Evolutionary conservation across 2,329 filamentous ascomycete genomes (phyloP), one percentile per base, ranked within the genome.

Genomic region (Exophiala sideris): DNA sequence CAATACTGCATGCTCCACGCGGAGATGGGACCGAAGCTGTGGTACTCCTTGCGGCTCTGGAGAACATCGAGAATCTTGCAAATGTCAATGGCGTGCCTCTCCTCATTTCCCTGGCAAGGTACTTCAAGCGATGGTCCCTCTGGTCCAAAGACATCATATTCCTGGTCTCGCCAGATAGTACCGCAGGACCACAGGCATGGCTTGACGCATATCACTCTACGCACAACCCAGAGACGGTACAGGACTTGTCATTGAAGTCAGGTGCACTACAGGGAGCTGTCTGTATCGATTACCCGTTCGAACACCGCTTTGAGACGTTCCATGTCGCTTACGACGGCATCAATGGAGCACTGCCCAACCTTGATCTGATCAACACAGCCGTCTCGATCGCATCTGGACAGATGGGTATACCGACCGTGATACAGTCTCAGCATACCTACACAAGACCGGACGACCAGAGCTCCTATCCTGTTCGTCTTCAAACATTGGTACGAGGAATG

Each of bases 101-200:
- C 32, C 86, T 91, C 2, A 75, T 99, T 65, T 91, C 92, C 0
- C 73, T 99, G 62, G 89, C 90, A 24, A 84, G 94, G 62, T 99
- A 99, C 73, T 97, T 99, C 75, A 96, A 95, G 72, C 84, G 87
- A 63, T 99, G 94, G 94, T 96, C 91, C 49, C 79, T 99, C 24
- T 99, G 94, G 94, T 96, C 91, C 55, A 99, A 99, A 72, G 94
- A 99, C 70, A 96, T 99, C 62, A 92, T 99, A 54, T 84, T 99
- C 63, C 74, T 99, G 5, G 81, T 99, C 44, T 86, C 94, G 0
- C 86, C 89, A 0, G 94, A 99, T 71, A 95, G 90, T 70, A 87
- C 86, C 55, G 87, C 89, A 9, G 94, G 92, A 1, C 89, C 91
- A 0, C 91, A 97, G 69, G 94, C 94, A 20, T 99, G 94, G 94